Base-by-base conservation (phyloP, 768 basidiomycete species). In the Calvatia gigantea region DNA sequence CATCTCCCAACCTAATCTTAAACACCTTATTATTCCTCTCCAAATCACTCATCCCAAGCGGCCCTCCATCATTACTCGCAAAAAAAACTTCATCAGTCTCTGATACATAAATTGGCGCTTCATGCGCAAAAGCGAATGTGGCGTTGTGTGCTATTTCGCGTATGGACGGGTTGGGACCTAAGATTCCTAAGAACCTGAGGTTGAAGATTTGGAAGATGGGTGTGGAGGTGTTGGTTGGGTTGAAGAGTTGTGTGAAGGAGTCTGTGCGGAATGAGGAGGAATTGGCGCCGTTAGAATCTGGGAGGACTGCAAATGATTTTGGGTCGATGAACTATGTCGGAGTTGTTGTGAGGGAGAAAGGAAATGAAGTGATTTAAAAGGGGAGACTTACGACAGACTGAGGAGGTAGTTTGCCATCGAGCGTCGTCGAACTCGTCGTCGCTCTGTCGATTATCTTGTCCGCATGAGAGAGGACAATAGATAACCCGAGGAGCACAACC, bases 81-180 rank as follows among this genome's bases (percentile, higher is more conserved):
- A 92, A 92, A 71, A 83, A 85, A 1, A 92, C 74, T 59, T 86
- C 82, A 61, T 90, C 80, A n/a, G 83, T 85, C n/a, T 74, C 76
- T 4, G 83, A 70, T 29, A 81, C 71, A 67, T 83, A 89, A 1
- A 91, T 73, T 0, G 87, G 87, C 2, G 87, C 90, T 69, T 93
- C 91, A 64, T 92, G 89, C 15, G 88, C 89, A 58, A 89, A 83
- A 2, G 85, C 85, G 65, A 84, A 85, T 3, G 76, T 80, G 2
- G 78, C 76, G 56, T 83, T 81, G 6, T 79, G 77, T 0, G 83
- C 82, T 44, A 93, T 79, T 56, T 80, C 66, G 3, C 78, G 76
- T 46, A 91, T 77, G 0, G 78, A 77, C 5, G 89, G 82, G 23
- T 71, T 69, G 3, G 67, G 58, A 1, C 88, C 89, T 1, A 89